Evolutionary conservation across 495 filamentous ascomycete species (phyloP).

Genomic region (Penicillium alfredii): DNA sequence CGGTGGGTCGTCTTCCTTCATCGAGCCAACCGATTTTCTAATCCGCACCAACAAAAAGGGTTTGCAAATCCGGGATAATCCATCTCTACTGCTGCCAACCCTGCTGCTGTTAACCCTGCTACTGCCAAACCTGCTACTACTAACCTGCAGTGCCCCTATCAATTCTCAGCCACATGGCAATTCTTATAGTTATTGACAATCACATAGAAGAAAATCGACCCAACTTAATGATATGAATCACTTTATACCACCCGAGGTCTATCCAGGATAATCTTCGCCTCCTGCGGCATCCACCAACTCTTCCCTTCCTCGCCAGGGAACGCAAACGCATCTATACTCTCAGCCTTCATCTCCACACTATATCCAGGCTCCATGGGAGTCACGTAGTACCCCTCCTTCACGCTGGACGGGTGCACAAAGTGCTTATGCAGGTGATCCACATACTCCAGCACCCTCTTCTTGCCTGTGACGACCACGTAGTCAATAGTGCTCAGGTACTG

Average conservation of each 20-base stretch:
- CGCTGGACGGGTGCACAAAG: slow-evolving; percentile 72
- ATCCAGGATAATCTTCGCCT: slow-evolving; percentile 61
- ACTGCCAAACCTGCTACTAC: too few relatives aligned
- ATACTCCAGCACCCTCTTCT: slow-evolving; percentile 79
- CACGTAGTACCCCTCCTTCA: slow-evolving; percentile 80
- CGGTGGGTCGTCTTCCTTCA: too few relatives aligned
- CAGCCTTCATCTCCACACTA: slow-evolving; percentile 86
- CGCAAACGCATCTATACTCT: slow-evolving; percentile 71
- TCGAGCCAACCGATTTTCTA: too few relatives aligned
- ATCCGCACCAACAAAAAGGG: too few relatives aligned
- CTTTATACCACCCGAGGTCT: slow-evolving; percentile 35
- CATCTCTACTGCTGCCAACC: too few relatives aligned
- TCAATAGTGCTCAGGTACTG: slow-evolving; percentile 92
- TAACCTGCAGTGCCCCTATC: too few relatives aligned
- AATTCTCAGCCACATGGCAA: too few relatives aligned
- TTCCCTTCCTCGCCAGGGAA: slow-evolving; percentile 70
- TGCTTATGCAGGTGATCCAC: slow-evolving; percentile 94
- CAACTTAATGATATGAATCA: too few relatives aligned
- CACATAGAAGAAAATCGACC: too few relatives aligned
- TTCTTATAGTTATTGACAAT: too few relatives aligned
- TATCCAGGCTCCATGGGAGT: slow-evolving; percentile 80
- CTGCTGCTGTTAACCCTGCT: too few relatives aligned
- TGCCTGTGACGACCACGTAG: slow-evolving; percentile 81
- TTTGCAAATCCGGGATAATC: too few relatives aligned
- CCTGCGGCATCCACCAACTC: slow-evolving; percentile 76